phyloP scores from a whole-genome alignment of 768 basidiomycete species.

The Phaeolepiota aurea region DNA sequence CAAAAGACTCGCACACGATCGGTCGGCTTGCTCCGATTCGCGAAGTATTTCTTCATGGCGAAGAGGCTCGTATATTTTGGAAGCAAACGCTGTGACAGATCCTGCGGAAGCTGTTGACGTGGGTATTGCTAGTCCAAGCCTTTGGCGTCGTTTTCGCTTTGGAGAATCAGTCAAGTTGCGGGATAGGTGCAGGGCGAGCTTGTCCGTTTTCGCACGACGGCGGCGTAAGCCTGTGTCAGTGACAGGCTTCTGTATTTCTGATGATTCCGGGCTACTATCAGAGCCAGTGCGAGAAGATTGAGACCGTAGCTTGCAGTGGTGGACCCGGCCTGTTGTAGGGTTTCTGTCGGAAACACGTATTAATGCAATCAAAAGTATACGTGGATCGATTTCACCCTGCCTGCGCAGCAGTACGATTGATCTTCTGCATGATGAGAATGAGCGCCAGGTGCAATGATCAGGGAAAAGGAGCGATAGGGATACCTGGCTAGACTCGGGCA shows the following conservation, averaged over 20 bases:
- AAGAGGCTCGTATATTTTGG: neutral
- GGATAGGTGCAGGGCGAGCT: conserved; percentile 12
- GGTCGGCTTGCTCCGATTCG: conserved; percentile 1
- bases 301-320: neutral
- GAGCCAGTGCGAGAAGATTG: neutral
- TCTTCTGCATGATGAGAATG: conserved; percentile 8
- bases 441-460: conserved; percentile 6
- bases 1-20: conserved; percentile 9
- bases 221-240: conserved; percentile 2
- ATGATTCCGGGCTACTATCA: neutral
- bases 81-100: neutral
- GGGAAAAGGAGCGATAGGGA: conserved; percentile 3
- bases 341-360: neutral
- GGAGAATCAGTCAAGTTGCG: conserved; percentile 1
- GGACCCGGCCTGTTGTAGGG: neutral
- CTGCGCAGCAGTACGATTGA: conserved; percentile 8
- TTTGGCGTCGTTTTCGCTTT: conserved; percentile 1
- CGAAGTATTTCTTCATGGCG: conserved; percentile 2
- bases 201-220: conserved; percentile 5
- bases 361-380: neutral
- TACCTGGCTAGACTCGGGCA: conserved; percentile 1
- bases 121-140: conserved; percentile 1
- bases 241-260: neutral
- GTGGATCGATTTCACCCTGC: conserved; percentile 5
- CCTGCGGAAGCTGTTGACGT: conserved; percentile 1